Evolutionary conservation across 176 grass and related monocot species (phyloP).

Genomic region (Carex pumila): DNA sequence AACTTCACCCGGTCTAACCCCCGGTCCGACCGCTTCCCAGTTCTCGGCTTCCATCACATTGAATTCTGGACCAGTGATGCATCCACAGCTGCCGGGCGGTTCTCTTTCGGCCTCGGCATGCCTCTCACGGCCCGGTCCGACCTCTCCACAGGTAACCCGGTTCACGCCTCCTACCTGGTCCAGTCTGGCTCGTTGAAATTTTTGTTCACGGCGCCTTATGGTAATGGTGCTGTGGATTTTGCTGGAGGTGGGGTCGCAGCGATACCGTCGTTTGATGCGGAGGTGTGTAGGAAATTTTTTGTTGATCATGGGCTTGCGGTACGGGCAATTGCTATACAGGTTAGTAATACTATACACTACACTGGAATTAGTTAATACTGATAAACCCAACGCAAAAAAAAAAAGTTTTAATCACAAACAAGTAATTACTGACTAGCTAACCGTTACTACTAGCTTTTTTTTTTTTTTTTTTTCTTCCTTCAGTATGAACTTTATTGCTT

Average conservation of each 20-base stretch:
- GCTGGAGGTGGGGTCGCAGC: constrained; percentile 19
- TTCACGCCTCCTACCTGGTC: constrained; percentile 72
- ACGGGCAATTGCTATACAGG: constrained; percentile 56
- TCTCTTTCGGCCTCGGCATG: constrained; percentile 73
- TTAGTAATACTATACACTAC: constrained; percentile 4
- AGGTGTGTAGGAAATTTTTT: constrained; percentile 36
- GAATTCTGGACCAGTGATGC: constrained; percentile 87
- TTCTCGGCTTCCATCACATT: constrained; percentile 71
- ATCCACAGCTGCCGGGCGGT: constrained; percentile 50
- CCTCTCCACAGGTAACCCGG: constrained; percentile 74
- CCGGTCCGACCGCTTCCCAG: constrained; percentile 50
- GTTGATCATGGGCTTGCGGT: constrained; percentile 68
- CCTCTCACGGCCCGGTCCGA: constrained; percentile 62
- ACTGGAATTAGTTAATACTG: neutral
- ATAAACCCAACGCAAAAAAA: neutral
- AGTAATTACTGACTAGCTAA: neutral
- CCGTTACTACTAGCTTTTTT: neutral
- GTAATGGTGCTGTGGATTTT: constrained; percentile 6
- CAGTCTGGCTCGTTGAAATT: constrained; percentile 66
- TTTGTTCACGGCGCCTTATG: constrained; percentile 79
- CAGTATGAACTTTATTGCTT: neutral
- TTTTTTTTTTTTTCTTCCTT: neutral
- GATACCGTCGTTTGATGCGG: constrained; percentile 59
- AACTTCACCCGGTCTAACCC: constrained; percentile 40
- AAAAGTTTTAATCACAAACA: neutral